These are phyloP conservation scores for Xylaria sp. DNA, from an alignment of 2,329 filamentous ascomycete genomes.

Conservation along the genomic window DNA sequence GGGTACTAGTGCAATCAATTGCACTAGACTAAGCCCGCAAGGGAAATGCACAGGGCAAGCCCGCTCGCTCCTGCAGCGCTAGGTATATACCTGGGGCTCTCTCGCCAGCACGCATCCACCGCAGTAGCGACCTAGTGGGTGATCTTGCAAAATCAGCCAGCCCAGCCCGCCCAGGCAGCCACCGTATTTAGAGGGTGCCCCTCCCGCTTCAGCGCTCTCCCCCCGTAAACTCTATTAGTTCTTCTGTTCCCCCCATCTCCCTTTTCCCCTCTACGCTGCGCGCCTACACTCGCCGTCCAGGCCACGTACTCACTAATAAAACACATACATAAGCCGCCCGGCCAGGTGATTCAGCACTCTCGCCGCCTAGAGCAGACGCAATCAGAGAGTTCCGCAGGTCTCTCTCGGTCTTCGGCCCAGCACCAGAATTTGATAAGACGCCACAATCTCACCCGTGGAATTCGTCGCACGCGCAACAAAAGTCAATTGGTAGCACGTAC, in stretches of 20 bases:
- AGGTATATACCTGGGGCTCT: background rate
- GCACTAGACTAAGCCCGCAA: constrained; percentile 11
- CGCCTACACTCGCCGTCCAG: constrained; percentile 1
- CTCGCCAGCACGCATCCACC: constrained; percentile 16
- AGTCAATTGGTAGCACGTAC: background rate
- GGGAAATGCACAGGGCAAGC: constrained; percentile 9
- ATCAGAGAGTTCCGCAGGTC: background rate
- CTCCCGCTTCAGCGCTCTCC: constrained; percentile 25
- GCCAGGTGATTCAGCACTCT: constrained; percentile 9
- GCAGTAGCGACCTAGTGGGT: constrained; percentile 15
- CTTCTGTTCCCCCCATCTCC: constrained; percentile 17
- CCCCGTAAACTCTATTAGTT: constrained; percentile 27
- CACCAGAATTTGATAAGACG: constrained; percentile 16
- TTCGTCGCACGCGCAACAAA: constrained; percentile 5
- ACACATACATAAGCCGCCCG: background rate
- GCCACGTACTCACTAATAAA: constrained; percentile 8
- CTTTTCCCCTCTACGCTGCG: background rate
- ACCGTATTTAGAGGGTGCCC: constrained; percentile 30
- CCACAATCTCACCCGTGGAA: constrained; percentile 17
- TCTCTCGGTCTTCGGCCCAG: constrained; percentile 7
- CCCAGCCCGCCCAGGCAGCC: constrained; percentile 22
- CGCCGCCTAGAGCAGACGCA: background rate
- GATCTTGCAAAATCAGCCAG: constrained; percentile 30
- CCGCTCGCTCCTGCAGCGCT: constrained; percentile 1
- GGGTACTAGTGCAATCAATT: background rate